Evolutionary conservation across 2,329 filamentous ascomycete genomes (phyloP), one percentile per base, ranked within the genome.

Genomic region (Domatiomyces globalis): DNA sequence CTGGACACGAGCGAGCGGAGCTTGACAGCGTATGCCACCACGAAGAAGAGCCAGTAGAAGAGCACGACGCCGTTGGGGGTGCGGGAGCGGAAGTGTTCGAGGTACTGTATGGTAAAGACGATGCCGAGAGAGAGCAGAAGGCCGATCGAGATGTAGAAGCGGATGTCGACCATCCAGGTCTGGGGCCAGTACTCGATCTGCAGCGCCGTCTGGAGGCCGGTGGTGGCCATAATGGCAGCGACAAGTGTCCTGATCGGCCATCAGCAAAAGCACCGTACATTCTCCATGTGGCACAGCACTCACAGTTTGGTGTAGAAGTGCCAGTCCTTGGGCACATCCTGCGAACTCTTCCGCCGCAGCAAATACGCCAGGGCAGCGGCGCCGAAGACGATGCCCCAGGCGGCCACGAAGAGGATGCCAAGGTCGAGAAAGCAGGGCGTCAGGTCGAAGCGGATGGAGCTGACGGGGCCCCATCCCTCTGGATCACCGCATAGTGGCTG

Each of bases 341-440:
- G 75, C 39, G 81, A 73, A 49, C 79, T 76, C 63, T 81, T 83
- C 68, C 79, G 85, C 60, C 75, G 80, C 51, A 88, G 66, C 49
- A 96, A 73, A 73, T 86, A 86, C 80, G 83, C 90, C 43, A 94
- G 71, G 27, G 90, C 87, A 45, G 81, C 75, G 6, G 81, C 75
- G 52, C 92, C 92, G 56, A 83, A 76, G 20, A 95, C 51, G 20
- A 95, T 73, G 15, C 90, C 89, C 71, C 84, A 94, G 12, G 75
- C 75, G 7, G 87, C 86, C 25, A 95, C 85, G 1, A 76, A 71
- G 33, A 85, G 80, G 53, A 96, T 79, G 80, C 87, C 89, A 19
- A 94, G 79, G 66, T 98, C 94, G 62, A 96, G 81, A 65, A 98
- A 98, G 73, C 92, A 98, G 43, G 92, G 90, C 15, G 92, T 96